Conservation (phyloP, 805 yeast species). For the Kuraishia borneana region DNA sequence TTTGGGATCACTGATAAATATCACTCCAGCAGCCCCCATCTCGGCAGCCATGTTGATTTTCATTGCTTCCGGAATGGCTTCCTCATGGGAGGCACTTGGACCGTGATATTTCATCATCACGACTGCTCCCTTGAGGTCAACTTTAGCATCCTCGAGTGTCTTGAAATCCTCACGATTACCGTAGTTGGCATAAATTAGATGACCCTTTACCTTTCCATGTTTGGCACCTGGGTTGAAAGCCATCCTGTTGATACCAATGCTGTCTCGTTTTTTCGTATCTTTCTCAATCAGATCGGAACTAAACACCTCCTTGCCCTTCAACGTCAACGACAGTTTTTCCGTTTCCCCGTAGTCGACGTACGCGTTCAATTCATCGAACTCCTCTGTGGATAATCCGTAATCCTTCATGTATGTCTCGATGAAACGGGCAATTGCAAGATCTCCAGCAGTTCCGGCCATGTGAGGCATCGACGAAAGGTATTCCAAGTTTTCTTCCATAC, state of each 20-base stretch:
- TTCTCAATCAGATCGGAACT: slow-evolving; percentile 2
- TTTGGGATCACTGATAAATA: slow-evolving; percentile 47
- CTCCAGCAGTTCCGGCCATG: slow-evolving; percentile 82
- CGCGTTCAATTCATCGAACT: slow-evolving; percentile 38
- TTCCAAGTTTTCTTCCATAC: slow-evolving; percentile 56
- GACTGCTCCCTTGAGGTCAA: slow-evolving; percentile 37
- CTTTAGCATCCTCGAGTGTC: slow-evolving; percentile 20
- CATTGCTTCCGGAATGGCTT: slow-evolving; percentile 30
- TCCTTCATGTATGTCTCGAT: slow-evolving; percentile 46
- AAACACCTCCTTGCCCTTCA: slow-evolving; percentile 3
- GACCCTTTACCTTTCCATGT: slow-evolving; percentile 43
- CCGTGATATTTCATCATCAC: slow-evolving; percentile 53
- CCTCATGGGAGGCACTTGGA: slow-evolving; percentile 3
- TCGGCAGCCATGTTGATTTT: slow-evolving; percentile 45
- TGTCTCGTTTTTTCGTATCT: slow-evolving; percentile 2
- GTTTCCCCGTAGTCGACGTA: slow-evolving; percentile 57
- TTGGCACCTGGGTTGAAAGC: slow-evolving; percentile 66
- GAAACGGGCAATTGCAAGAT: slow-evolving; percentile 57
- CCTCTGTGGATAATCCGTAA: slow-evolving; percentile 42
- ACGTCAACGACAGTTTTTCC: slow-evolving; percentile 15
- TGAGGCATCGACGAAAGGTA: slow-evolving; percentile 78
- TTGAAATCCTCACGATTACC: slow-evolving; percentile 51
- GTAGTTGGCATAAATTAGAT: slow-evolving; percentile 50
- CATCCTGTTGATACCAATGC: slow-evolving; percentile 19
- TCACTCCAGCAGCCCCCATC: slow-evolving; percentile 49